Base-by-base conservation (phyloP, 1,139 yeast species). In the Magnusiomyces paraingens region DNA sequence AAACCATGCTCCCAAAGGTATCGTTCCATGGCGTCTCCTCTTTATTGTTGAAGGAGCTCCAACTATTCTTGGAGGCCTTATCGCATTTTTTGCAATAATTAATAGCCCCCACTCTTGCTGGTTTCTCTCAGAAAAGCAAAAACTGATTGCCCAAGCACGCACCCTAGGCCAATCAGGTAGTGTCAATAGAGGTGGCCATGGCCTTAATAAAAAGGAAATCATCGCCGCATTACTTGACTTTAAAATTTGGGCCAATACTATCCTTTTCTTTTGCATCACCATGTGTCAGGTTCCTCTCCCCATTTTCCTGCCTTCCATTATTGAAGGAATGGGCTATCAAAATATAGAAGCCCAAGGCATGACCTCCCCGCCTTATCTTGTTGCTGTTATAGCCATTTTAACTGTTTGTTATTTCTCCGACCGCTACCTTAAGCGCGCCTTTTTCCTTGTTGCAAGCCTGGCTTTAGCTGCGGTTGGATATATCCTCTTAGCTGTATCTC, bases 91-190 rank as follows among this genome's bases (percentile, higher is more conserved):
- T 46, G 64, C 65, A 22, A 63, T 78, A 26, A 81, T 82, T 10
- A 77, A 78, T 58, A 71, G 71, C 22, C 80, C 81, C 14, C 68
- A 59, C 73, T 66, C 53, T 70, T 74, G 66, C 51, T 48, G 64
- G 42, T 66, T 63, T 54, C 55, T 63, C 46, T 62, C 59, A 29
- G 61, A 49, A 44, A 65, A 61, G 38, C 66, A 63, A 55, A 62
- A 60, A 57, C 55, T 57, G 18, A 66, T 66, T 55, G 68, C 68
- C 5, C 49, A 49, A 14, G 59, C 66, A 8, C 55, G 70, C 42
- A 55, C 62, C 22, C 60, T 62, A 35, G 56, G 55, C 47, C 66
- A 65, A 52, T 57, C 43, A 8, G 62, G 67, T n/a, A 47, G 52
- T 22, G 57, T 57, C 10, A 55, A 56, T 22, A 49, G 62, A 36